Conservation (phyloP, 257 asterid species). For the Nicotiana attenuata region DNA sequence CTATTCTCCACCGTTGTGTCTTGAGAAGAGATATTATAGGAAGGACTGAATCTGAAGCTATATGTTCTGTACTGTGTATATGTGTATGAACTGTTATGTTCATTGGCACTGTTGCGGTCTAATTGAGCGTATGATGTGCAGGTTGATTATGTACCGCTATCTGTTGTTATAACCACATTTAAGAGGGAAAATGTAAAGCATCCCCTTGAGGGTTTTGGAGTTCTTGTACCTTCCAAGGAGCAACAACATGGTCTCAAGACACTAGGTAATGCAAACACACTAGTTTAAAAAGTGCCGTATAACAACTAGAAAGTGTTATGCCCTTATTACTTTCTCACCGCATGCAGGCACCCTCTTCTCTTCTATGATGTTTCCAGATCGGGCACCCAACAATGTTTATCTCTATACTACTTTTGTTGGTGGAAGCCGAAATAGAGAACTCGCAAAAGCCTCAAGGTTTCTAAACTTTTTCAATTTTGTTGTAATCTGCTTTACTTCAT, state of each 20-base stretch:
- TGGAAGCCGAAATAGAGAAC: conserved; percentile 81
- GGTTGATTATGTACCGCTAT: conserved; percentile 72
- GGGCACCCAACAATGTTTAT: conserved; percentile 70
- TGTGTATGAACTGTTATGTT: neutral
- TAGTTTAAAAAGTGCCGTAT: neutral
- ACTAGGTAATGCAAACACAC: conserved; percentile 47
- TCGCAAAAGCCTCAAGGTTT: conserved; percentile 79
- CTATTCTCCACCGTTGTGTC: neutral
- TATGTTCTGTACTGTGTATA: conserved; percentile 13
- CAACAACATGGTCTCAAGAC: conserved; percentile 77
- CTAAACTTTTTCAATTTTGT: conserved; percentile 7
- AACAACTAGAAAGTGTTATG: neutral
- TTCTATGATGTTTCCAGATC: conserved; percentile 95
- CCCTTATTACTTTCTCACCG: neutral
- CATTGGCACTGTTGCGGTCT: neutral
- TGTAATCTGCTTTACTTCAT: neutral
- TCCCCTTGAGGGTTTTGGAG: conserved; percentile 97
- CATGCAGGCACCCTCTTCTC: conserved; percentile 84
- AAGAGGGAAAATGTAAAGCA: conserved; percentile 64
- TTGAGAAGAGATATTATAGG: conserved; percentile 1
- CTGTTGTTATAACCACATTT: conserved; percentile 74
- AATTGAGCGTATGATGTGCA: conserved; percentile 25
- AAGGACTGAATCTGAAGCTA: conserved; percentile 5
- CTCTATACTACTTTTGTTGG: conserved; percentile 92
- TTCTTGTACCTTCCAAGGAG: conserved; percentile 84